These are phyloP conservation scores for Cordyceps sp. DNA, from an alignment of 2,329 filamentous ascomycete genomes.

Conservation along the genomic window DNA sequence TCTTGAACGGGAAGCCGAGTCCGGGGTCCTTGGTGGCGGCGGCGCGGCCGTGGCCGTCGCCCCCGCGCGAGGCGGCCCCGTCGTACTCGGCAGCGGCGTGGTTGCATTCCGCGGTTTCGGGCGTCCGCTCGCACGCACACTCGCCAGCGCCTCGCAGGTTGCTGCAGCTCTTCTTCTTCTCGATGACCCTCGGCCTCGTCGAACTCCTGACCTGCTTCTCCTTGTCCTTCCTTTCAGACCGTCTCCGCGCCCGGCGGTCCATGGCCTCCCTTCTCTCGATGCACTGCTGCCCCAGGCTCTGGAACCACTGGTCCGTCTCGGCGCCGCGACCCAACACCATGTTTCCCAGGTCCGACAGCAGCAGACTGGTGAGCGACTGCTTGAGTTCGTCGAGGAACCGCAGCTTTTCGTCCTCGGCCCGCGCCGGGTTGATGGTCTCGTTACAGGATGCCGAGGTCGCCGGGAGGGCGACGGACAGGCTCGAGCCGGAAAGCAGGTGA, in stretches of 20 bases:
- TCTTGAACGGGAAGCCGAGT: constrained; percentile 59
- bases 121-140: constrained; percentile 14
- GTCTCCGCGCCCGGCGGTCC: constrained; percentile 27
- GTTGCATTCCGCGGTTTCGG: constrained; percentile 20
- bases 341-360: constrained; percentile 79
- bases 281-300: constrained; percentile 47
- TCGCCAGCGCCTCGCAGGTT: constrained; percentile 40
- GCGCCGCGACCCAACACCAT: constrained; percentile 77
- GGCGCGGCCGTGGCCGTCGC: constrained; percentile 5
- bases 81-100: constrained; percentile 22
- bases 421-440: constrained; percentile 47
- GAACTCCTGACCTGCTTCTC: constrained; percentile 24
- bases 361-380: constrained; percentile 64
- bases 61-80: constrained; percentile 11
- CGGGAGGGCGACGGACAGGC: constrained; percentile 36
- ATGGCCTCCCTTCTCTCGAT: constrained; percentile 43
- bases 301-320: constrained; percentile 84
- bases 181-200: constrained; percentile 33
- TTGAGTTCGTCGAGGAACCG: constrained; percentile 64
- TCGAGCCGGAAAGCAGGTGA: constrained; percentile 26
- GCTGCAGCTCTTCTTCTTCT: constrained; percentile 53
- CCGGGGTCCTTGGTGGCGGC: constrained; percentile 8
- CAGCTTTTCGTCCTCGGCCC: constrained; percentile 51
- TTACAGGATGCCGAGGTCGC: constrained; percentile 51
- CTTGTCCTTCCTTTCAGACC: constrained; percentile 21